Conservation (phyloP, 2,329 filamentous ascomycete genomes). For the Alternaria conjuncta region DNA sequence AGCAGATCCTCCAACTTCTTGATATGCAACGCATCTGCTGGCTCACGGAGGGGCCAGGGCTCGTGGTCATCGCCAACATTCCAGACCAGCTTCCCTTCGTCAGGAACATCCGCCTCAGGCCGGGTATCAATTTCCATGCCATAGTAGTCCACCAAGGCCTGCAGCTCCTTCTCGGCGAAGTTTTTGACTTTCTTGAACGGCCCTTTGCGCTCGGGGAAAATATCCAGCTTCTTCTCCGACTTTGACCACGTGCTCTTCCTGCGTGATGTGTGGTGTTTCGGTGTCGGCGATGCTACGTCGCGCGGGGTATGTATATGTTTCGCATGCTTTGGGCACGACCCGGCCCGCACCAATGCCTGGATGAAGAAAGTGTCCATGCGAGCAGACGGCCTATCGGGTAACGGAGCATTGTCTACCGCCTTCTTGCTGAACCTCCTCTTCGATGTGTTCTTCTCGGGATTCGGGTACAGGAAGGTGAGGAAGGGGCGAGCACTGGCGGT, state of each 20-base stretch:
- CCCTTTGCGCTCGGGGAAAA: slow-evolving; percentile 13
- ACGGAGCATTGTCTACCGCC: slow-evolving; percentile 19
- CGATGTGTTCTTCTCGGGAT: not conserved
- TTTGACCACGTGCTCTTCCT: slow-evolving; percentile 20
- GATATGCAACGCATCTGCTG: slow-evolving; percentile 45
- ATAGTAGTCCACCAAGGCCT: slow-evolving; percentile 58
- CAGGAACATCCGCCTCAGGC: slow-evolving; percentile 41
- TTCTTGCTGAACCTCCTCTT: slow-evolving; percentile 29
- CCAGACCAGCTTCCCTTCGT: slow-evolving; percentile 37
- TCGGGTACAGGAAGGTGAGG: slow-evolving; percentile 44
- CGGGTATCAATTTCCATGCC: slow-evolving; percentile 34
- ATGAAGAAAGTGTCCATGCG: slow-evolving; percentile 61
- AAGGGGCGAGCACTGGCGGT: slow-evolving; percentile 43
- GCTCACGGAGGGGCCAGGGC: slow-evolving; percentile 42
- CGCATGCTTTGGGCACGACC: slow-evolving; percentile 58
- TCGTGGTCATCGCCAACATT: slow-evolving; percentile 41
- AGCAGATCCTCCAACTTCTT: slow-evolving; percentile 49
- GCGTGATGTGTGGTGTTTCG: slow-evolving; percentile 20
- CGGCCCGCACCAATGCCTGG: slow-evolving; percentile 59
- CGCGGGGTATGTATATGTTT: slow-evolving; percentile 39
- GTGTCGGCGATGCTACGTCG: not conserved
- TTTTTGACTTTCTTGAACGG: slow-evolving; percentile 33
- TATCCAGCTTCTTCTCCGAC: slow-evolving; percentile 14
- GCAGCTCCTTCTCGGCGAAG: slow-evolving; percentile 53
- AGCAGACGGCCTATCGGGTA: not conserved